Evolutionary conservation across 768 basidiomycete species (phyloP).

Genomic region (Russula sp.): DNA sequence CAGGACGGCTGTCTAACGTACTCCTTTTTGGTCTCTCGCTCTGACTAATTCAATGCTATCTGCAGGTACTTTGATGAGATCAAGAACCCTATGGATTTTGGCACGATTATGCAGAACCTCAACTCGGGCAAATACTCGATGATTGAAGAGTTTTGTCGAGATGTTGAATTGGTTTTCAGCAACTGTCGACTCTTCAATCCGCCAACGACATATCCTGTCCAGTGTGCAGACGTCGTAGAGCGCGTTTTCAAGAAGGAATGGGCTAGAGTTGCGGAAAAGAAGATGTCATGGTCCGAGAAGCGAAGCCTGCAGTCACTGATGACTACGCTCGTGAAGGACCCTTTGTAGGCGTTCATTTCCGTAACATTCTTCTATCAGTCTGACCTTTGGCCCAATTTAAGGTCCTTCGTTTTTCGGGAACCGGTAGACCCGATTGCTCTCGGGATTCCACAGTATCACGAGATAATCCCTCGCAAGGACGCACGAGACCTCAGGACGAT

Average conservation of each 20-base stretch:
- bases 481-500: conserved; percentile 86
- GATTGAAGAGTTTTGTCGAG: conserved; percentile 79
- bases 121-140: conserved; percentile 63
- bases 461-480: conserved; percentile 79
- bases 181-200: conserved; percentile 96
- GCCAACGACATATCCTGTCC: conserved; percentile 66
- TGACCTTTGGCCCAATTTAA: conserved; percentile 33
- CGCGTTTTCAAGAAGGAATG: conserved; percentile 81
- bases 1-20: conserved; percentile 88
- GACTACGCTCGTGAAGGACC: conserved; percentile 65
- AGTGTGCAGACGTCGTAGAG: conserved; percentile 73
- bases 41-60: conserved; percentile 19
- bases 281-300: conserved; percentile 76
- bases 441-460: conserved; percentile 84
- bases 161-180: conserved; percentile 76
- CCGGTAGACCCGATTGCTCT: conserved; percentile 86
- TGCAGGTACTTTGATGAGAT: conserved; percentile 92
- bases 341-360: conserved; percentile 47
- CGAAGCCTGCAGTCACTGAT: conserved; percentile 69
- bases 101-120: conserved; percentile 72
- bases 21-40: conserved; percentile 36
- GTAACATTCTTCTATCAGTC: conserved; percentile 9
- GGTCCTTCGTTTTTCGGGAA: conserved; percentile 75
- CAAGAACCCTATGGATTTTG: conserved; percentile 88
- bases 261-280: conserved; percentile 69